These are phyloP conservation scores for Rhizopogon rudus DNA, from an alignment of 768 basidiomycete genomes.

Conservation along the genomic window DNA sequence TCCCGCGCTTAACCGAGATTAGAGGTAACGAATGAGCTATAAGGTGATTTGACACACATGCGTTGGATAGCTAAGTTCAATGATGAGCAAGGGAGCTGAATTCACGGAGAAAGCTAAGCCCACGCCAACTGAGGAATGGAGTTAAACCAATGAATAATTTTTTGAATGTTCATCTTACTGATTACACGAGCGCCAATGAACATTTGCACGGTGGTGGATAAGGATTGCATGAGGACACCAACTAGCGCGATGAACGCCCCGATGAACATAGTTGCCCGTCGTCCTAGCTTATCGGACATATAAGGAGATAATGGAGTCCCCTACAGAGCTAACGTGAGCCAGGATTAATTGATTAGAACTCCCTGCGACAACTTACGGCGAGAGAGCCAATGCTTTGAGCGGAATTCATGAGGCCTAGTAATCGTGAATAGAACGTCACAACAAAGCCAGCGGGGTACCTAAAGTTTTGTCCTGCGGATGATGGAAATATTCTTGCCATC, in stretches of 20 bases:
- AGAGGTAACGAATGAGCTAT: not conserved
- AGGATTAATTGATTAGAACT: not conserved
- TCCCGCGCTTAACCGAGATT: slow-evolving; percentile 33
- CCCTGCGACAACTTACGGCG: slow-evolving; percentile 26
- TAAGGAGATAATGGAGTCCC: slow-evolving; percentile 60
- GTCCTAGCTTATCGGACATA: slow-evolving; percentile 57
- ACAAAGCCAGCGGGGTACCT: slow-evolving; percentile 27
- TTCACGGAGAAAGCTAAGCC: slow-evolving; percentile 60
- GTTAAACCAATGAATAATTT: not conserved
- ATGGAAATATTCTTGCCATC: slow-evolving; percentile 55
- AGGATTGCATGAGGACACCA: slow-evolving; percentile 54
- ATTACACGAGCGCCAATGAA: slow-evolving; percentile 56
- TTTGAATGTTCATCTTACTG: not conserved
- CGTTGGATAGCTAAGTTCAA: slow-evolving; percentile 68
- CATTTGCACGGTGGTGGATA: slow-evolving; percentile 39
- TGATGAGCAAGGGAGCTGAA: slow-evolving; percentile 57
- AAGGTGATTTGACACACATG: slow-evolving; percentile 36
- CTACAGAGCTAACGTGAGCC: slow-evolving; percentile 19
- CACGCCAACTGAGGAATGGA: slow-evolving; percentile 45
- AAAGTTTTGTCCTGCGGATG: slow-evolving; percentile 46
- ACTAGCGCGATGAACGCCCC: slow-evolving; percentile 62
- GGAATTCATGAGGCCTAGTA: slow-evolving; percentile 57
- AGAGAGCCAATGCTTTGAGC: slow-evolving; percentile 59
- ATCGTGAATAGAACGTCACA: not conserved
- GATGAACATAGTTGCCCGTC: slow-evolving; percentile 52